Base-by-base conservation (phyloP, 192 early-diverging fungal species). In the Jimgerdemannia flammicorona region DNA sequence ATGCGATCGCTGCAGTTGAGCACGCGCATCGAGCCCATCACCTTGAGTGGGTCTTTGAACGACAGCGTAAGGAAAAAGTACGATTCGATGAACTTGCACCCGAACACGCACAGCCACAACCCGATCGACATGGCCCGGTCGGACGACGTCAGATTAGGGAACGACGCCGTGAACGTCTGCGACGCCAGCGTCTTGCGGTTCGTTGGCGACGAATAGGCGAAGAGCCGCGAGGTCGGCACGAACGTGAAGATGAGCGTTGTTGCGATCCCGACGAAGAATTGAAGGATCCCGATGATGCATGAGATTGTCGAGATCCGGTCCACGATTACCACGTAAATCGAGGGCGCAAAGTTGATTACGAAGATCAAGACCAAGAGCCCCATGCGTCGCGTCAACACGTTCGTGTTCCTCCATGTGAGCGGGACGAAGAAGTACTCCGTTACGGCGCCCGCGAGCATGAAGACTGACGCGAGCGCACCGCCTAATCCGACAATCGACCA, bases 1-100 rank as follows among this genome's bases (percentile, higher is more conserved):
- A 89, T 87, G 65, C 83, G 81, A 78, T 91, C 89, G 40, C 81
- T 84, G 78, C 93, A 93, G 74, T 84, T 80, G 6, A 76, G 70
- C 43, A 88, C 80, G 19, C 75, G 79, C 20, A 84, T 81, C 18
- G 84, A 75, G 41, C 85, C 79, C 64, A 84, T 83, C 66, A 82
- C 87, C 79, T 87, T 85, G 59, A 91, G 87, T 20, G 91, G 88
- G 69, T 93, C 92, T 78, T 90, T 93, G 80, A 95, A 95, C 0
- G 93, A 92, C 42, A 91, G 81, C 0, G 92, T 89, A 19, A 96
- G 69, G 86, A 94, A 96, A 74, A 93, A 91, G 83, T 95, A 93
- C 9, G 92, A 94, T 78, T 93, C 94, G 72, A 92, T 76, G 40
- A 92, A 84, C 75, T 96, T 96, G 84, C 89, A 91, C 40, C 85